These are phyloP conservation scores for Alternaria arborescens DNA, from an alignment of 2,329 filamentous ascomycete genomes.

Conservation along the genomic window DNA sequence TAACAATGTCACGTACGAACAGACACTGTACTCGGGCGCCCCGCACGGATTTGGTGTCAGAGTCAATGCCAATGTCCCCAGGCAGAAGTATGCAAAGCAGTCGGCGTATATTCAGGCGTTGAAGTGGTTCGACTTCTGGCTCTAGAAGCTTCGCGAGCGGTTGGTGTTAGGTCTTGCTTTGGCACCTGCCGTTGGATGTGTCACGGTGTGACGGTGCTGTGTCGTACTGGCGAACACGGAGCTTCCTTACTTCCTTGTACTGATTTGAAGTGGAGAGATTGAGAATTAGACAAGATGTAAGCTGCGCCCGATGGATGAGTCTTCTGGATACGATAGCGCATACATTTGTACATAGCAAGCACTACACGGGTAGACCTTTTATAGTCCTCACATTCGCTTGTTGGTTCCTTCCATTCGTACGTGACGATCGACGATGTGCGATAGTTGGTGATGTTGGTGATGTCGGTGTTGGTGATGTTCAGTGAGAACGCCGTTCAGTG, in stretches of 20 bases:
- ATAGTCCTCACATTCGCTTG: not conserved
- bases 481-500: no score
- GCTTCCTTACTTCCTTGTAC: no score
- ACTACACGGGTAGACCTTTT: not conserved
- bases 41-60: conserved; percentile 50
- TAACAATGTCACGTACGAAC: conserved; percentile 46
- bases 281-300: no score
- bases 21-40: conserved; percentile 40
- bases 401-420: not conserved
- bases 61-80: conserved; percentile 39
- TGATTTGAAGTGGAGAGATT: no score
- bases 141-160: conserved; percentile 15
- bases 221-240: not conserved
- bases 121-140: conserved; percentile 50
- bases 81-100: conserved; percentile 49
- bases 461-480: no score
- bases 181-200: not conserved
- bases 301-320: no score
- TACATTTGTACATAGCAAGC: not conserved
- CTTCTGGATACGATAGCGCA: not conserved
- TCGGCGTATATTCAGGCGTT: conserved; percentile 47
- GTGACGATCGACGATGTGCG: no score
- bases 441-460: no score
- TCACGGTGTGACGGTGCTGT: not conserved
- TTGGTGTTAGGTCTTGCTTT: not conserved